A percentile compares a stretch with the other conserved stretches of the same genome.
These are phyloP conservation scores for Rhodotorula sp. DNA, from an alignment of 1,284 basidiomycete genomes.

Conservation along the genomic window DNA sequence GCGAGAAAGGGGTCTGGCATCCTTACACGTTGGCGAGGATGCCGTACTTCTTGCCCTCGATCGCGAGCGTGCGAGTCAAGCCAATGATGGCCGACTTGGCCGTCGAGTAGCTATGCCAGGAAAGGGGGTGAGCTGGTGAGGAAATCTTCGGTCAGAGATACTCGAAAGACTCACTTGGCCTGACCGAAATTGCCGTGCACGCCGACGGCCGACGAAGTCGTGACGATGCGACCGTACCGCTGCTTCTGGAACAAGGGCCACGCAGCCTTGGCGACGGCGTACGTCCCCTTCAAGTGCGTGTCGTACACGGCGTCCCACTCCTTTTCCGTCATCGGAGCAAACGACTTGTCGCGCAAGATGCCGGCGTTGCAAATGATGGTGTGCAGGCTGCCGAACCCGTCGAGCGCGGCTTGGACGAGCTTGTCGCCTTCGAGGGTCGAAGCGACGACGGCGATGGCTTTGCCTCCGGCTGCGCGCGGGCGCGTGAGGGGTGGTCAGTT, in stretches of 20 bases:
- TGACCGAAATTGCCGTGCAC: slow-evolving; percentile 81
- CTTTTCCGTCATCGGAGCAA: slow-evolving; percentile 80
- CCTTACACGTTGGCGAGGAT: slow-evolving; percentile 71
- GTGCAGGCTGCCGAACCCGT: slow-evolving; percentile 86
- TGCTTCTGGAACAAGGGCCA: slow-evolving; percentile 98
- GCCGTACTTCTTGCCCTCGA: slow-evolving; percentile 89
- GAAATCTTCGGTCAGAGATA: no score
- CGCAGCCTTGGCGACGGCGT: slow-evolving; percentile 73
- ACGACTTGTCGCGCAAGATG: slow-evolving; percentile 70
- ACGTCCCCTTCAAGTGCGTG: slow-evolving; percentile 71
- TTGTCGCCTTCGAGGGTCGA: slow-evolving; percentile 87
- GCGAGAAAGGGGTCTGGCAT: neutral
- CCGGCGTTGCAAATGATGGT: slow-evolving; percentile 87
- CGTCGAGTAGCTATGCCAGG: slow-evolving; percentile 62
- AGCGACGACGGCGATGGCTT: slow-evolving; percentile 77
- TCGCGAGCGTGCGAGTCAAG: slow-evolving; percentile 80
- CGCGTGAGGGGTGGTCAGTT: neutral
- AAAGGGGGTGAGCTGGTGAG: neutral
- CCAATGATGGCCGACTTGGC: slow-evolving; percentile 94
- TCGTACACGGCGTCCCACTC: slow-evolving; percentile 93
- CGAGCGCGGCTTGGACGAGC: slow-evolving; percentile 82
- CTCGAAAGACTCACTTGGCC: slow-evolving; percentile 52
- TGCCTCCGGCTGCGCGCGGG: slow-evolving; percentile 67
- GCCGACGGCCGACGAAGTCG: slow-evolving; percentile 79
- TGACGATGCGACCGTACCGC: slow-evolving; percentile 93